phyloP scores from a whole-genome alignment of 2,329 filamentous ascomycete genomes.

The Hypoxylon sp. region DNA sequence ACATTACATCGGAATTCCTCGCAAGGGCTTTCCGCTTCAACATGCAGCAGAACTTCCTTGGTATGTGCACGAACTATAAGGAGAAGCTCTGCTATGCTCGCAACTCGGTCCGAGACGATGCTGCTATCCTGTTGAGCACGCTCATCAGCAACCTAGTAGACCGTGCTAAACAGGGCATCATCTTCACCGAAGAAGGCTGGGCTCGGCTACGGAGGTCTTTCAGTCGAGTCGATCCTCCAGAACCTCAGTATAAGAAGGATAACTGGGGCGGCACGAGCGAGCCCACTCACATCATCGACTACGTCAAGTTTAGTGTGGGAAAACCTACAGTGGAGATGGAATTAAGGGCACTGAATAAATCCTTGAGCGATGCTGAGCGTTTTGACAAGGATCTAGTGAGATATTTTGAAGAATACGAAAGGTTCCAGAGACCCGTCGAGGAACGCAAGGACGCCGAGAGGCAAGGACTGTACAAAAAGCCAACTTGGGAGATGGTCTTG shows the following conservation, averaged over 20 bases:
- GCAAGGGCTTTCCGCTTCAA: constrained; percentile 64
- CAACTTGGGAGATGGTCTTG: constrained; percentile 46
- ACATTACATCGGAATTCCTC: constrained; percentile 57
- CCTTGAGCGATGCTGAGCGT: constrained; percentile 34
- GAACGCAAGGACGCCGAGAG: constrained; percentile 26
- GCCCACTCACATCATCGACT: constrained; percentile 66
- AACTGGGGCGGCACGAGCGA: constrained; percentile 39
- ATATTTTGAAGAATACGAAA: constrained; percentile 47
- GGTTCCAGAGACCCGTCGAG: constrained; percentile 34
- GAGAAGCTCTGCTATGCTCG: constrained; percentile 68
- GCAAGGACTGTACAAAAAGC: constrained; percentile 20
- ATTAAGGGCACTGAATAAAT: constrained; percentile 46
- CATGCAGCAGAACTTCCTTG: constrained; percentile 64
- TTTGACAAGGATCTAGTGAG: constrained; percentile 40
- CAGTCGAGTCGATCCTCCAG: constrained; percentile 43
- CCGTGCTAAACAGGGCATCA: constrained; percentile 61
- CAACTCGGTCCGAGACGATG: constrained; percentile 55
- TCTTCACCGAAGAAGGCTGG: constrained; percentile 57
- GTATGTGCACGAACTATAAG: constrained; percentile 69
- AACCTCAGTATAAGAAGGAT: constrained; percentile 55
- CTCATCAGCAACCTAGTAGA: constrained; percentile 65
- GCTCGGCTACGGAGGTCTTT: constrained; percentile 45
- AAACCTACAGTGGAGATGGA: constrained; percentile 51
- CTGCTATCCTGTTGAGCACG: constrained; percentile 59
- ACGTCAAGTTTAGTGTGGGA: constrained; percentile 64